Evolutionary conservation across 148 eudicot genomes (phyloP), one percentile per base, ranked within the genome.

Genomic region (Fagopyrum homotropicum): DNA sequence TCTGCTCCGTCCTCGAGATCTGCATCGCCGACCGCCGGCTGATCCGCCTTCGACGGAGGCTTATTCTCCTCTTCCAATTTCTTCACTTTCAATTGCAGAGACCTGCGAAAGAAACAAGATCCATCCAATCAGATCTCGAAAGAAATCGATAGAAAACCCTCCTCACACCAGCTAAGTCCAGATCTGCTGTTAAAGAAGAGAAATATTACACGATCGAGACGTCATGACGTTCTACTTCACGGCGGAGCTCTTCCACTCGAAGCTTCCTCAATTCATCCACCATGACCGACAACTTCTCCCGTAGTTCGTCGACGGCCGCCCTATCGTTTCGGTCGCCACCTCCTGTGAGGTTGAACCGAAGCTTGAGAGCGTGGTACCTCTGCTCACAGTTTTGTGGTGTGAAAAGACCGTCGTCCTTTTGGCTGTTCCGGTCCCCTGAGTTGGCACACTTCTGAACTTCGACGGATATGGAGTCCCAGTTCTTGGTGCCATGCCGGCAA

Each of bases 1-100:
- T 73, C 73, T 6, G 5, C 48, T 9, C 12, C 77, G 30, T 47
- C 55, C 47, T 61, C 50, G 69, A 45, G 79, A 80, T 81, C 85
- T 73, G 79, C 60, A 47, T 66, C 76, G 16, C 60, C 75, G 11
- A 30, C 26, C 47, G 51, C 78, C 35, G 14, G 60, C 66, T 69
- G 40, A 35, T 35, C 66, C 11, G 26, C 77, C 30, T 48, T 77
- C 80, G 73, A 74, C 4, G 45, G n/a, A 30, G 57, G 69, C 72
- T 70, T 35, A 35, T 35, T 69, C 26, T 88, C 94, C 60, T 90
- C 88, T 72, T 82, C 77, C 79, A 90, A 81, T 77, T 60, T 88
- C 82, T 90, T 90, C 82, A 90, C 95, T 82, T 90, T 86, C 76
- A 69, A 82, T 75, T 90, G 86, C 83, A 90, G 80, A n/a, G 91